Evolutionary conservation across 768 basidiomycete species (phyloP), one percentile per base, ranked within the genome.

Genomic region (Sporobolomyces roseus): DNA sequence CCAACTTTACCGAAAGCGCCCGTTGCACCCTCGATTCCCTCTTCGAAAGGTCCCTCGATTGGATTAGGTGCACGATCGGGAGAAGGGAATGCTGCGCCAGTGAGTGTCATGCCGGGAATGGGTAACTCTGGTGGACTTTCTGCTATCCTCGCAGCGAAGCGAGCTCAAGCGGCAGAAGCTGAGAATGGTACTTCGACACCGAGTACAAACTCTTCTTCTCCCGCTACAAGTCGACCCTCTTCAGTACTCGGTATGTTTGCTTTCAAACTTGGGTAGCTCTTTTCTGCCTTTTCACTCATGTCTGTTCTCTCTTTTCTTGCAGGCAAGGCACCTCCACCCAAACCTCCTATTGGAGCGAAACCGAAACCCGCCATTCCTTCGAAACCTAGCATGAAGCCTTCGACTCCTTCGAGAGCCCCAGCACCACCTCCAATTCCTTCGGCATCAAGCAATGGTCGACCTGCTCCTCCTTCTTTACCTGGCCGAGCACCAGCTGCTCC

Each of bases 71-170:
- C 87, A 3, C 69, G 85, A 19, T 71, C 79, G 2, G 86, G 88
- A 3, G 81, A 89, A 64, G 81, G 82, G 0, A 83, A 81, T n/a
- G 87, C 88, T 0, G 90, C 87, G 75, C 90, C 90, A 0, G 82
- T 90, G 4, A 84, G 90, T 5, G 89, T 91, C 9, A 90, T 91
- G 78, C 89, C 89, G 4, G 88, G 89, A 0, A 85, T 90, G 83
- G 82, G 71, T 52, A 41, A 51, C 64, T 1, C 23, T 5, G 73
- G 70, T 13, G 73, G 73, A 2, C 52, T 76, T 30, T 63, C 71
- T 7, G 65, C 73, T 23, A 56, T 74, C 41, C 33, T 76, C 58
- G 64, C 75, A 30, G 63, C 74, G 19, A 74, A 74, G 62, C 56
- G 72, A 2, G 67, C 67, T 6, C 60, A 61, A 30, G 71, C 63